Conservation (phyloP, 495 filamentous ascomycete species). For the Beverwykella pulmonaria region DNA sequence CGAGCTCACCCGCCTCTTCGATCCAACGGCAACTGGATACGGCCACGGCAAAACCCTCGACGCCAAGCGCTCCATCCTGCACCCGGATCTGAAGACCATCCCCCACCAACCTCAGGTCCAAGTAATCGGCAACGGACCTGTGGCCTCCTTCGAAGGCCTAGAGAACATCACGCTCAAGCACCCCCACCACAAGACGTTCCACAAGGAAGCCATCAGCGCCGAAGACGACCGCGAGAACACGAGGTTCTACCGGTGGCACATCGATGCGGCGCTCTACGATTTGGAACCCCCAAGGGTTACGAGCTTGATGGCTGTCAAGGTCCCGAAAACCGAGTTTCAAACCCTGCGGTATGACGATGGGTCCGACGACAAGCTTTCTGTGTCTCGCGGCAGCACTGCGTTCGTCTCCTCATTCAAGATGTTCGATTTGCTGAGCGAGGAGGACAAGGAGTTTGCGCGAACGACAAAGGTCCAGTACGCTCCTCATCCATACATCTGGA, state of each 20-base stretch:
- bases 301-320: constrained; percentile 66
- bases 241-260: constrained; percentile 78
- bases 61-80: constrained; percentile 67
- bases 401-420: constrained; percentile 69
- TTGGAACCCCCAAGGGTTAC: constrained; percentile 71
- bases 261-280: constrained; percentile 75
- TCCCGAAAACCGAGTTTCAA: constrained; percentile 66
- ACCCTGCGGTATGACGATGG: constrained; percentile 72
- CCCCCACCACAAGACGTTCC: constrained; percentile 74
- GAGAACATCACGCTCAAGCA: constrained; percentile 67
- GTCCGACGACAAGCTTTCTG: constrained; percentile 65
- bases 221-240: constrained; percentile 68
- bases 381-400: constrained; percentile 74
- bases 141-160: constrained; percentile 67
- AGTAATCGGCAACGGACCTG: constrained; percentile 72
- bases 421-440: constrained; percentile 62
- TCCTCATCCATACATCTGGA: constrained; percentile 78
- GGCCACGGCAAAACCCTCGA: constrained; percentile 74
- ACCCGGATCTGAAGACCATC: constrained; percentile 76
- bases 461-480: constrained; percentile 68
- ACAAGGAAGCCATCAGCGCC: constrained; percentile 63
- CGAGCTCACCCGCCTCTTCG: constrained; percentile 69
- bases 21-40: constrained; percentile 64
- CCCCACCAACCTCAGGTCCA: constrained; percentile 79
- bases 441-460: constrained; percentile 66